phyloP scores from a whole-genome alignment of 2,329 filamentous ascomycete species.

The Diaporthe caulivora region DNA sequence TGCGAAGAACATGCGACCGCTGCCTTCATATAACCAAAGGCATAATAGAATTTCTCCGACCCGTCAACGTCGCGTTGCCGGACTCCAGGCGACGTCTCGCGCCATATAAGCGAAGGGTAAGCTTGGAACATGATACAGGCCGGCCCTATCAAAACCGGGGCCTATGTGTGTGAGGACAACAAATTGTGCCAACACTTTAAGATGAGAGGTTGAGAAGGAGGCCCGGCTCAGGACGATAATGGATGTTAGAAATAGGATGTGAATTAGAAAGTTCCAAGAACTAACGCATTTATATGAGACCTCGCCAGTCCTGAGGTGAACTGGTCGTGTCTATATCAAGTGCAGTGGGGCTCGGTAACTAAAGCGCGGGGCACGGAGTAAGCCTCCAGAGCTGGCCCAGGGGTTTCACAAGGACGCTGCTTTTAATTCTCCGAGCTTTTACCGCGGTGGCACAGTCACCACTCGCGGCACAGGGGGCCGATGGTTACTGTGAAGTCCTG shows the following conservation, averaged over 20 bases:
- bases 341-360: neutral
- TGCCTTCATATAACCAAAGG: neutral
- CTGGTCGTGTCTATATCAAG: no score
- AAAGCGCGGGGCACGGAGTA: neutral
- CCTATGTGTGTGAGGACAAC: no score
- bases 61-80: neutral
- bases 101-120: neutral
- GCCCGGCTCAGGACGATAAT: neutral
- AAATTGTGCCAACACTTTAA: neutral
- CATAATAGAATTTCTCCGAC: conserved; percentile 1
- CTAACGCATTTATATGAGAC: neutral
- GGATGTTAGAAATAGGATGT: neutral
- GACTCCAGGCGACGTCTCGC: neutral
- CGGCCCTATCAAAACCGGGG: no score
- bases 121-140: neutral
- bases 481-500: neutral
- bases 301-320: neutral
- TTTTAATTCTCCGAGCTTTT: neutral
- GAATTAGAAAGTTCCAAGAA: no score
- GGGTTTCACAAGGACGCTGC: neutral
- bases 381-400: neutral
- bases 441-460: neutral
- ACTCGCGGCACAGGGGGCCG: neutral
- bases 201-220: rapidly evolving
- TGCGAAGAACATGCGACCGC: conserved; percentile 14